Evolutionary conservation across 2,329 filamentous ascomycete genomes (phyloP).

Genomic region (Aspergillus pseudoglaucus): DNA sequence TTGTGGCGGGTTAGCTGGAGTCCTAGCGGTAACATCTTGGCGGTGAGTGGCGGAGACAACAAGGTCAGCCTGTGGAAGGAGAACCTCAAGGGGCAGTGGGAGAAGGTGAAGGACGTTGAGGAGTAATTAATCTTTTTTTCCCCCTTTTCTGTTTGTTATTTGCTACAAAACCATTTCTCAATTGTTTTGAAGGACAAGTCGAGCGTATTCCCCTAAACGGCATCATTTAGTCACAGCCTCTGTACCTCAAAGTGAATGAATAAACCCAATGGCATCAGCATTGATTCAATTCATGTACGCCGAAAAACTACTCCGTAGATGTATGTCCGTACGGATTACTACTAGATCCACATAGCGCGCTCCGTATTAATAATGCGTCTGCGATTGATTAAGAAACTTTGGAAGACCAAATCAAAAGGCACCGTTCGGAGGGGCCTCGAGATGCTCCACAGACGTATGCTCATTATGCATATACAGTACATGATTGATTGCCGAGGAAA

Average conservation of each 20-base stretch:
- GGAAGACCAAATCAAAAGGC: no score
- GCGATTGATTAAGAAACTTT: no score
- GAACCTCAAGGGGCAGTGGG: conserved; percentile 93
- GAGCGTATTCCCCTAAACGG: conserved; percentile 9
- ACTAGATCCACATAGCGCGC: no score
- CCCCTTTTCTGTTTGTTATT: conserved; percentile 4
- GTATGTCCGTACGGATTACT: neutral
- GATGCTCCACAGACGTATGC: no score
- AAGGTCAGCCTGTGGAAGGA: conserved; percentile 98
- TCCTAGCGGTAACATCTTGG: conserved; percentile 90
- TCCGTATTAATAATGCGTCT: no score
- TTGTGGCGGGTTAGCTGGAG: conserved; percentile 98
- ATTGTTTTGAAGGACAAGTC: conserved; percentile 2
- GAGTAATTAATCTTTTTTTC: conserved; percentile 48
- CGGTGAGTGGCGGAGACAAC: conserved; percentile 90
- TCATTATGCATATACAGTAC: no score
- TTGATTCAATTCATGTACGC: no score
- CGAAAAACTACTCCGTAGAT: neutral
- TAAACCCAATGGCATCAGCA: no score
- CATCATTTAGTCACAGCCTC: neutral
- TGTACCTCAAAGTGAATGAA: no score
- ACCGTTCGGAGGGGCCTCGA: no score
- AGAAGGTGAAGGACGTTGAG: conserved; percentile 93
- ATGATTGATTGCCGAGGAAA: no score
- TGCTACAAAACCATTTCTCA: neutral